A percentile compares a stretch with the other conserved stretches of the same genome.
phyloP scores from a whole-genome alignment of 2,329 filamentous ascomycete species.

The Periconia sp. region DNA sequence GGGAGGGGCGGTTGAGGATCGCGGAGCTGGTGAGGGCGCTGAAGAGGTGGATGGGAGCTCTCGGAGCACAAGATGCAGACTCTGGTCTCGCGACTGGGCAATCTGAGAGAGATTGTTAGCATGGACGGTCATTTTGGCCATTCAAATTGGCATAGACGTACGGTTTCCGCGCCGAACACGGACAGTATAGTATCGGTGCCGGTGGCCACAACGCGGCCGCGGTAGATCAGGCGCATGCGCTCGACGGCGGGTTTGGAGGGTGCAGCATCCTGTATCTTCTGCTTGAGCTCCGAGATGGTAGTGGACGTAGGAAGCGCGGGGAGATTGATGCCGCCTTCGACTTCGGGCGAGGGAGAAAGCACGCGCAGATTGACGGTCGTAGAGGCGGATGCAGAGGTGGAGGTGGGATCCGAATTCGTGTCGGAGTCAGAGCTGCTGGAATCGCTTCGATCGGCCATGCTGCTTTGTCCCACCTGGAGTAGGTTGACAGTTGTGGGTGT shows the following conservation, averaged over 20 bases:
- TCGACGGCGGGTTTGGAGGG: conserved; percentile 41
- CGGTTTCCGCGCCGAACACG: conserved; percentile 54
- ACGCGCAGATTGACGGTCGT: conserved; percentile 39
- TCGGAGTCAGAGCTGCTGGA: neutral
- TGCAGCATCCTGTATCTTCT: conserved; percentile 53
- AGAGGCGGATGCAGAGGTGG: neutral
- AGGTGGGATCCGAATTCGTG: neutral
- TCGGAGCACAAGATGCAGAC: conserved; percentile 42
- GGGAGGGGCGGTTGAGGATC: conserved; percentile 42
- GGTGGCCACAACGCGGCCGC: conserved; percentile 55
- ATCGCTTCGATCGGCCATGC: conserved; percentile 27
- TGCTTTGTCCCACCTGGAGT: neutral
- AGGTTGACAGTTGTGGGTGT: neutral
- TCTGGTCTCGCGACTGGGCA: conserved; percentile 38
- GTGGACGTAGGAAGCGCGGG: conserved; percentile 34
- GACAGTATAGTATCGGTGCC: conserved; percentile 52
- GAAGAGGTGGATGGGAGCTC: conserved; percentile 27
- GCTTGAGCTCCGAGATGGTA: conserved; percentile 57
- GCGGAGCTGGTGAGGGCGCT: conserved; percentile 22
- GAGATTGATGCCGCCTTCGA: conserved; percentile 37
- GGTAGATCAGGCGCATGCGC: conserved; percentile 61
- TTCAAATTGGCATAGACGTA: conserved; percentile 32
- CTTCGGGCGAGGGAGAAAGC: conserved; percentile 43
- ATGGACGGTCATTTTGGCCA: no score
- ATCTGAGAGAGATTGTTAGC: conserved; percentile 21